These are phyloP conservation scores for Pythium brachiatum DNA, from an alignment of 352 stramenopile genomes.

Conservation along the genomic window DNA sequence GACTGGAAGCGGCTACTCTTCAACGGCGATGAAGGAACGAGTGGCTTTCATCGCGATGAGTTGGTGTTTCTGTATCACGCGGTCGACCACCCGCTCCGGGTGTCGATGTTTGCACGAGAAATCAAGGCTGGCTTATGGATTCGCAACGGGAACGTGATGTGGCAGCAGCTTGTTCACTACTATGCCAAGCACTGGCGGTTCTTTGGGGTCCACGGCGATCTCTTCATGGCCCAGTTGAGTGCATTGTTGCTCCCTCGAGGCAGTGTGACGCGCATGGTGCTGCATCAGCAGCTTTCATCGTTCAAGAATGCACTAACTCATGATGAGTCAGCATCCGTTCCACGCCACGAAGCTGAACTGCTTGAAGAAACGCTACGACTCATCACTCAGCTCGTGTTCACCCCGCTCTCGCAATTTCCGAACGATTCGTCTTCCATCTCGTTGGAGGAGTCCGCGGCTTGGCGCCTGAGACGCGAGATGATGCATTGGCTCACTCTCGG, in stretches of 20 bases:
- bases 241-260: constrained; percentile 49
- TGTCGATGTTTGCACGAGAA: constrained; percentile 61
- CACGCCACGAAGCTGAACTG: constrained; percentile 47
- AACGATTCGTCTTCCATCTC: constrained; percentile 22
- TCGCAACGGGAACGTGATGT: constrained; percentile 77
- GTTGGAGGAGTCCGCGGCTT: constrained; percentile 29
- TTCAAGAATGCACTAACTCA: constrained; percentile 18
- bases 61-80: constrained; percentile 46
- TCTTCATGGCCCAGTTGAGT: constrained; percentile 66
- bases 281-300: constrained; percentile 45
- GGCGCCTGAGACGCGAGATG: constrained; percentile 64
- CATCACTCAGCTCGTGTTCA: constrained; percentile 54
- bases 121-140: constrained; percentile 79
- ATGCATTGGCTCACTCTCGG: constrained; percentile 77
- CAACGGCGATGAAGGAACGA: constrained; percentile 14
- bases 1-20: constrained; percentile 55
- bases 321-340: constrained; percentile 23
- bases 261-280: constrained; percentile 53
- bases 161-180: constrained; percentile 78
- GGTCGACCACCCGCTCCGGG: constrained; percentile 51
- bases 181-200: constrained; percentile 81
- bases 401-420: constrained; percentile 48
- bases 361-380: constrained; percentile 65
- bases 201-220: constrained; percentile 67
- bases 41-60: constrained; percentile 25